These are phyloP conservation scores for Erysimum cheiri DNA, from an alignment of 441 rosid species.

Conservation along the genomic window DNA sequence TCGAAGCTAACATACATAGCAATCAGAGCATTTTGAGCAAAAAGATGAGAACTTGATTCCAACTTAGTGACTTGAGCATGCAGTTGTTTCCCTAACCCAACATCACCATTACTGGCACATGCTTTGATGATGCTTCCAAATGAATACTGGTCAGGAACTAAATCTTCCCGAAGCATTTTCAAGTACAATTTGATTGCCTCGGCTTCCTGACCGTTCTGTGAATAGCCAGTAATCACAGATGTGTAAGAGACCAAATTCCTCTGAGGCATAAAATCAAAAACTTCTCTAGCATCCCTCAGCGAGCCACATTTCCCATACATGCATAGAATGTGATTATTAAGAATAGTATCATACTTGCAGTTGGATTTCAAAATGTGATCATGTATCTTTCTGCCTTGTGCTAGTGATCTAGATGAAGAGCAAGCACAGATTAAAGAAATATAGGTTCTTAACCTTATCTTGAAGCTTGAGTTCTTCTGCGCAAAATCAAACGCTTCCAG, in stretches of 20 bases:
- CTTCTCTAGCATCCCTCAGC: constrained; percentile 54
- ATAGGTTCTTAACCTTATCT: constrained; percentile 45
- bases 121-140: constrained; percentile 64
- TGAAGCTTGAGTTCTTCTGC: constrained; percentile 40
- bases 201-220: constrained; percentile 51
- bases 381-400: constrained; percentile 55
- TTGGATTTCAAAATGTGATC: constrained; percentile 48
- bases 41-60: constrained; percentile 48
- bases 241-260: constrained; percentile 63
- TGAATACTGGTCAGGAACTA: constrained; percentile 56
- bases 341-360: constrained; percentile 49
- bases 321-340: constrained; percentile 55
- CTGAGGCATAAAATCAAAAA: constrained; percentile 59
- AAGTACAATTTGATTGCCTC: constrained; percentile 52
- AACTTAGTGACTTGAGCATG: constrained; percentile 67
- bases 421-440: constrained; percentile 53
- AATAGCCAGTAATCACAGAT: constrained; percentile 59
- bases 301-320: constrained; percentile 73
- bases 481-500: constrained; percentile 53
- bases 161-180: constrained; percentile 51
- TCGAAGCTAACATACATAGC: constrained; percentile 60
- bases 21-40: constrained; percentile 63
- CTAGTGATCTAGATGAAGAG: constrained; percentile 51
- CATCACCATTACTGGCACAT: constrained; percentile 48
- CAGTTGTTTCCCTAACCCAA: constrained; percentile 57